Evolutionary conservation across 768 basidiomycete genomes (phyloP).

Genomic region (Phanerochaete sordida): DNA sequence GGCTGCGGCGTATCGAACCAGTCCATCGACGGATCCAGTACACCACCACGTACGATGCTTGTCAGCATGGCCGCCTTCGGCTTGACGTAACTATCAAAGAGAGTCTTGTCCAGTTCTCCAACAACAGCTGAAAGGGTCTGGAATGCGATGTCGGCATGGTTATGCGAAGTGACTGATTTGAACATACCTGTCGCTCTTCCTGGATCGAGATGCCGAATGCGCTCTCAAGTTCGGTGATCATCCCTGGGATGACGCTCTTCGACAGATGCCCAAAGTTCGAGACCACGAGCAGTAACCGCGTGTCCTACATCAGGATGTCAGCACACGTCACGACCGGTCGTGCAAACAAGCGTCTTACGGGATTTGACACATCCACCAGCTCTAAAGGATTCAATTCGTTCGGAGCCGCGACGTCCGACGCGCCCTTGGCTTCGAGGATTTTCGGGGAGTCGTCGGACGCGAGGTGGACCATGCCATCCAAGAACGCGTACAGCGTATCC

Average conservation of each 20-base stretch:
- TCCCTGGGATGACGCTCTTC: slow-evolving; percentile 64
- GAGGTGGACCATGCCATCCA: slow-evolving; percentile 82
- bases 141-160: neutral
- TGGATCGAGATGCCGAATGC: slow-evolving; percentile 69
- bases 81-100: slow-evolving; percentile 87
- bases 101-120: slow-evolving; percentile 78
- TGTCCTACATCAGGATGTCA: slow-evolving; percentile 57
- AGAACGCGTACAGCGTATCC: slow-evolving; percentile 78
- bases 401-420: slow-evolving; percentile 27
- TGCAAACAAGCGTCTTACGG: too few species aligned
- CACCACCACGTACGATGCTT: slow-evolving; percentile 69
- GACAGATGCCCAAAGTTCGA: slow-evolving; percentile 84
- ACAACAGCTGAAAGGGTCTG: slow-evolving; percentile 76
- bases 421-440: slow-evolving; percentile 33
- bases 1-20: slow-evolving; percentile 96
- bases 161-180: slow-evolving; percentile 5
- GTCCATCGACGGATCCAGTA: slow-evolving; percentile 78
- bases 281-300: slow-evolving; percentile 80
- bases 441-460: slow-evolving; percentile 68
- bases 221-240: slow-evolving; percentile 77
- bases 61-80: slow-evolving; percentile 72
- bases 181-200: slow-evolving; percentile 63
- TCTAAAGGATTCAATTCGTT: slow-evolving; percentile 49
- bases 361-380: slow-evolving; percentile 56
- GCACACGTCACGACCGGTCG: too few species aligned